Conservation (phyloP, 352 stramenopile species). For the Salisapilia sapeloensis region DNA sequence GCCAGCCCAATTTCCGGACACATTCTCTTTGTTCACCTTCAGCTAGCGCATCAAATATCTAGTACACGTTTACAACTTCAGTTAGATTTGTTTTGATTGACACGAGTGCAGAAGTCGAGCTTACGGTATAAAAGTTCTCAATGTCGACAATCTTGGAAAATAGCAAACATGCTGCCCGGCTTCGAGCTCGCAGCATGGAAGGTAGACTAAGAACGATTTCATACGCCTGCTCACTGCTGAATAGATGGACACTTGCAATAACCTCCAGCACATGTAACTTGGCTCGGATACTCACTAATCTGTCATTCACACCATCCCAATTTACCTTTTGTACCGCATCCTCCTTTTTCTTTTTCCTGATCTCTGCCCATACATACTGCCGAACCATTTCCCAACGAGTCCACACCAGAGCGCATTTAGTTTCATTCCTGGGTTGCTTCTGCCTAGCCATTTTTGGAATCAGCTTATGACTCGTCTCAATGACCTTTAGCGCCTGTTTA, state of each 20-base stretch:
- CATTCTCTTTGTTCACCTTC: constrained; percentile 38
- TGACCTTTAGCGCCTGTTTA: constrained; percentile 28
- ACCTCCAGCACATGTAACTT: constrained; percentile 27
- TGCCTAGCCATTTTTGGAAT: constrained; percentile 1
- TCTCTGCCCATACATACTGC: constrained; percentile 8
- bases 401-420: constrained; percentile 5
- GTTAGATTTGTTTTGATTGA: constrained; percentile 12
- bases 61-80: neutral
- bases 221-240: constrained; percentile 26
- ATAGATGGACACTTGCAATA: constrained; percentile 24
- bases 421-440: neutral
- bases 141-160: constrained; percentile 59
- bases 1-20: constrained; percentile 52
- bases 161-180: constrained; percentile 26
- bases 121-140: too few relatives aligned
- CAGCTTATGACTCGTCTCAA: constrained; percentile 3
- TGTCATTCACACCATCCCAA: constrained; percentile 8
- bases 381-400: constrained; percentile 21
- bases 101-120: too few relatives aligned
- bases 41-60: constrained; percentile 35
- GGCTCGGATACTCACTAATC: constrained; percentile 8
- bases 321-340: neutral
- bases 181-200: constrained; percentile 22
- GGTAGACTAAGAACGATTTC: constrained; percentile 22
- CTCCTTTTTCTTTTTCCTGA: neutral